Evolutionary conservation across 176 grass and related monocot genomes (phyloP).

Genomic region (Paspalum notatum): DNA sequence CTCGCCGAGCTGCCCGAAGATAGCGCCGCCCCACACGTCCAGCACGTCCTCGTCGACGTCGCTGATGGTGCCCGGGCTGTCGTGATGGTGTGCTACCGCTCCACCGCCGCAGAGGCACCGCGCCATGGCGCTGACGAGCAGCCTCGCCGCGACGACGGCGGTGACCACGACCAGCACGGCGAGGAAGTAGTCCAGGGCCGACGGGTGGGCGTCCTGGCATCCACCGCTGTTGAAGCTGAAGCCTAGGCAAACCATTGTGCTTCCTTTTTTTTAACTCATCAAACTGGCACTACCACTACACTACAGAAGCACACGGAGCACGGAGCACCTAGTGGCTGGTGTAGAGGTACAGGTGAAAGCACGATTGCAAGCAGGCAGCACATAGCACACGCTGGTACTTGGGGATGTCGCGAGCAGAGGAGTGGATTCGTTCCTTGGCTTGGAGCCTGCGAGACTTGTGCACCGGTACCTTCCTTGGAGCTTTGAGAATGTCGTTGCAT

Average conservation of each 20-base stretch:
- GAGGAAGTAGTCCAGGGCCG: constrained; percentile 55
- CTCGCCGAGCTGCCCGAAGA: constrained; percentile 13
- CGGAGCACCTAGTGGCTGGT: too few species aligned
- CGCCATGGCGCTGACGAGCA: constrained; percentile 36
- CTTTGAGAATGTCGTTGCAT: constrained; percentile 14
- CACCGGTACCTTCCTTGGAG: constrained; percentile 50
- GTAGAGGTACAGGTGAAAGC: background rate
- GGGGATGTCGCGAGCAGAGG: background rate
- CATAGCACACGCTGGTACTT: too few species aligned
- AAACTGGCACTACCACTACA: too few species aligned
- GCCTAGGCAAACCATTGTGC: constrained; percentile 47
- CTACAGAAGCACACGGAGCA: background rate
- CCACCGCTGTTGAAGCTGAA: background rate
- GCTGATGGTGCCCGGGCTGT: constrained; percentile 31
- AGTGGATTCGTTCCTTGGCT: constrained; percentile 46
- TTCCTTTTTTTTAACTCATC: too few species aligned
- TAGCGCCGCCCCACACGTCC: constrained; percentile 34
- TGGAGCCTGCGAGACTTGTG: constrained; percentile 9
- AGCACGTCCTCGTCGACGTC: constrained; percentile 36
- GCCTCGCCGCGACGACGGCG: constrained; percentile 36
- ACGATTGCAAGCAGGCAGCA: too few species aligned
- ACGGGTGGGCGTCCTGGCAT: constrained; percentile 33
- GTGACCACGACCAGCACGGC: constrained; percentile 34
- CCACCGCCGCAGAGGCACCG: constrained; percentile 26
- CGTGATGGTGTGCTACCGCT: background rate